phyloP scores from a whole-genome alignment of 495 filamentous ascomycete genomes.

The Lindgomyces ingoldianus region DNA sequence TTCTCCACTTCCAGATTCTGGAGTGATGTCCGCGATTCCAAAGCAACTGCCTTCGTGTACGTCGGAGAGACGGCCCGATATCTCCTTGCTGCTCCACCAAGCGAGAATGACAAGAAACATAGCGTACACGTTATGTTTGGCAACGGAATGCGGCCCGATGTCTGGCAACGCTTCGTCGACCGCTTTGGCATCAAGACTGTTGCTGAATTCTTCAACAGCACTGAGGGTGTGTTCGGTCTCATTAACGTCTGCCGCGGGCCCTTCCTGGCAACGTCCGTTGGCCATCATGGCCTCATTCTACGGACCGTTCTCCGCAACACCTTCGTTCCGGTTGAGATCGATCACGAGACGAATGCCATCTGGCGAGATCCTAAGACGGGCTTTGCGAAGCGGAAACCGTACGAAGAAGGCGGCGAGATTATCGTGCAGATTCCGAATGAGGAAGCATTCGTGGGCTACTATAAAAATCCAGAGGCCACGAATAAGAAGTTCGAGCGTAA shows the following conservation, averaged over 20 bases:
- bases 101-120: slow-evolving; percentile 64
- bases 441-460: slow-evolving; percentile 67
- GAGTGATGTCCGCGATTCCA: slow-evolving; percentile 68
- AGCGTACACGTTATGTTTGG: slow-evolving; percentile 69
- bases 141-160: slow-evolving; percentile 75
- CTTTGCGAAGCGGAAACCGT: slow-evolving; percentile 62
- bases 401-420: slow-evolving; percentile 73
- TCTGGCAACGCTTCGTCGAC: slow-evolving; percentile 70
- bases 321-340: slow-evolving; percentile 67
- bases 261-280: slow-evolving; percentile 64
- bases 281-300: slow-evolving; percentile 67
- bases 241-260: slow-evolving; percentile 49
- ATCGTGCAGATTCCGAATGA: slow-evolving; percentile 64
- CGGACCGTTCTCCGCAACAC: slow-evolving; percentile 53
- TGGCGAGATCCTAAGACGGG: slow-evolving; percentile 65
- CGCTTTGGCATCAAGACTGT: slow-evolving; percentile 43
- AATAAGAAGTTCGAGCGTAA: slow-evolving; percentile 68
- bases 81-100: slow-evolving; percentile 67
- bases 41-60: slow-evolving; percentile 72
- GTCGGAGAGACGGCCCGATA: slow-evolving; percentile 83
- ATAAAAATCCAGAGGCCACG: slow-evolving; percentile 64
- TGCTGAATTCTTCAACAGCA: slow-evolving; percentile 48
- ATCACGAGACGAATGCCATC: slow-evolving; percentile 66
- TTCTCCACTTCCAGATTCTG: slow-evolving; percentile 75
- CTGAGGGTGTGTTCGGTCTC: slow-evolving; percentile 43